These are phyloP conservation scores for Cercospora zeae-maydis DNA, from an alignment of 2,329 filamentous ascomycete genomes.

Conservation along the genomic window DNA sequence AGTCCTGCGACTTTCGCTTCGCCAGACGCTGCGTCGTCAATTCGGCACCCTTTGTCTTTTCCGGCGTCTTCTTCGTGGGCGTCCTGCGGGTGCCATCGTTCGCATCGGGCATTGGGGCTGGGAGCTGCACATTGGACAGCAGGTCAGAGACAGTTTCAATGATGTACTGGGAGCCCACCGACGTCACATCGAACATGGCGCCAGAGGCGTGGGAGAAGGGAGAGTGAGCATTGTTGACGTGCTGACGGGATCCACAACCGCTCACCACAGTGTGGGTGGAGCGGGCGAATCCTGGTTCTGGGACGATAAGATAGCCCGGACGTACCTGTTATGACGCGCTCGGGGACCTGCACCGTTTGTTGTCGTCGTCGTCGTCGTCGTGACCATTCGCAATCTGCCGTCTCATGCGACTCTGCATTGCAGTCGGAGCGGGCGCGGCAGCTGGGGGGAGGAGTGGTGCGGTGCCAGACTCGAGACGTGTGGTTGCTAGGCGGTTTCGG, in stretches of 20 bases:
- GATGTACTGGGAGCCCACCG: slow-evolving; percentile 24
- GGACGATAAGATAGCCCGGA: slow-evolving; percentile 1
- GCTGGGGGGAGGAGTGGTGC: neutral
- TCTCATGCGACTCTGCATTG: slow-evolving; percentile 8
- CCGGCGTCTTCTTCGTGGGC: slow-evolving; percentile 29
- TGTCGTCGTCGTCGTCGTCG: neutral
- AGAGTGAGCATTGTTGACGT: slow-evolving; percentile 3
- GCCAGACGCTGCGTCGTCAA: slow-evolving; percentile 29
- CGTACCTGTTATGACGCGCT: slow-evolving; percentile 5
- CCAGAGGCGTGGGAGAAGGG: neutral
- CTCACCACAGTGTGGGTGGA: slow-evolving; percentile 1
- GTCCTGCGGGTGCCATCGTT: slow-evolving; percentile 22
- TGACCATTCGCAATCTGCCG: neutral
- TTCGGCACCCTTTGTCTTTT: slow-evolving; percentile 29
- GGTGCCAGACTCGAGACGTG: slow-evolving; percentile 10
- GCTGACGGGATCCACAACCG: slow-evolving; percentile 1
- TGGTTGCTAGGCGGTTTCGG: slow-evolving; percentile 11
- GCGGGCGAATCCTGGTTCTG: slow-evolving; percentile 3
- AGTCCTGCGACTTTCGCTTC: slow-evolving; percentile 34
- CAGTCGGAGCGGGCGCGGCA: neutral
- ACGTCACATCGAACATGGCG: slow-evolving; percentile 28
- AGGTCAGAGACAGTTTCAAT: slow-evolving; percentile 30
- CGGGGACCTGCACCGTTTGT: neutral
- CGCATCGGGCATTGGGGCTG: slow-evolving; percentile 33
- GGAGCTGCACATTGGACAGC: slow-evolving; percentile 25